A percentile compares a stretch with the other conserved stretches of the same genome.
These are phyloP conservation scores for Nitzschia putrida DNA, from an alignment of 108 stramenopile species.

Conservation along the genomic window DNA sequence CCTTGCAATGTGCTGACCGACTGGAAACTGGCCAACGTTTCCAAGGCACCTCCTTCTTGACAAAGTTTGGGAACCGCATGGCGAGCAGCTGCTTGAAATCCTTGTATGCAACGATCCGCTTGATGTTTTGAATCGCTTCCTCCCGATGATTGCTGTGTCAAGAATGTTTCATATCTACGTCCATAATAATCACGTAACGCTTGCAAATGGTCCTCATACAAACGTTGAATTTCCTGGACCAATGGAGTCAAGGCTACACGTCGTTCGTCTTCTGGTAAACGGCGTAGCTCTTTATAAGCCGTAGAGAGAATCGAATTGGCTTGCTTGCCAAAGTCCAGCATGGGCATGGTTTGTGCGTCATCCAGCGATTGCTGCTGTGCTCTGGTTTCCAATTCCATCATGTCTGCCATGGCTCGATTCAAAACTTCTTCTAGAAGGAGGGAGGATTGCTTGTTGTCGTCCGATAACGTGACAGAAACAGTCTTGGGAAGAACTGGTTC, in stretches of 20 bases:
- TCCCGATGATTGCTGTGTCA: slow-evolving; percentile 15
- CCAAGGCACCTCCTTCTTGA: slow-evolving; percentile 6
- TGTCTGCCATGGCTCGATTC: background rate
- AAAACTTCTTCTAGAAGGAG: background rate
- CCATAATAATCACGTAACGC: slow-evolving; percentile 45
- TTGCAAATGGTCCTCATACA: slow-evolving; percentile 40
- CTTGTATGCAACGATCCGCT: slow-evolving; percentile 55
- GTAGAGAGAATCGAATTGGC: slow-evolving; percentile 41
- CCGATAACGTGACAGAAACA: background rate
- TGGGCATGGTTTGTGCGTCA: slow-evolving; percentile 30
- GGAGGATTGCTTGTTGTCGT: background rate
- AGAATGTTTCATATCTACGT: slow-evolving; percentile 34
- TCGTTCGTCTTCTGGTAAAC: slow-evolving; percentile 10
- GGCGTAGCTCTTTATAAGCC: slow-evolving; percentile 22
- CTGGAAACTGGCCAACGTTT: slow-evolving; percentile 27
- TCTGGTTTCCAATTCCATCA: slow-evolving; percentile 36
- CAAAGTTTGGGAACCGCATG: slow-evolving; percentile 59
- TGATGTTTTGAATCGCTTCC: slow-evolving; percentile 28
- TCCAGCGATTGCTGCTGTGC: slow-evolving; percentile 42
- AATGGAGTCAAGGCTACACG: slow-evolving; percentile 20
- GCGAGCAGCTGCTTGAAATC: slow-evolving; percentile 57
- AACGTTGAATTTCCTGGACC: slow-evolving; percentile 27
- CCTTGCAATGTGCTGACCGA: slow-evolving; percentile 51
- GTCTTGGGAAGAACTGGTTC: too few species aligned
- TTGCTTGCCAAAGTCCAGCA: slow-evolving; percentile 52